Evolutionary conservation across 2,329 filamentous ascomycete species (phyloP).

Genomic region (Lasiodiplodia gonubiensis): DNA sequence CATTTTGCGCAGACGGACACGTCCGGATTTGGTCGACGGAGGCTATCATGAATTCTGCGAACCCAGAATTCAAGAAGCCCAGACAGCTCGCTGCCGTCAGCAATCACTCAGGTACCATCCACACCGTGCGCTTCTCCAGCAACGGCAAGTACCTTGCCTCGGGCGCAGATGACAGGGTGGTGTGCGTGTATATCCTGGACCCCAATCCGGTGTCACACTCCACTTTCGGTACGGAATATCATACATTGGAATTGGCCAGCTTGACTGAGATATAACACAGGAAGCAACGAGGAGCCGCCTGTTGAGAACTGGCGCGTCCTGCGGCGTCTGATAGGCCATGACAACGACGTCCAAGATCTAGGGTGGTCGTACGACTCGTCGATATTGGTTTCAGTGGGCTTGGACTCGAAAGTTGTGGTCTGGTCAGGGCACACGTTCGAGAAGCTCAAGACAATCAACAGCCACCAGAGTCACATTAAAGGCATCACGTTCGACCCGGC

Average conservation of each 20-base stretch:
- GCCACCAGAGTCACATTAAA: conserved; percentile 97
- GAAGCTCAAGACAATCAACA: conserved; percentile 90
- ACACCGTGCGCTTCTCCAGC: conserved; percentile 94
- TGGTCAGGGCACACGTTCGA: conserved; percentile 99
- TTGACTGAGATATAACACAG: conserved; percentile 47
- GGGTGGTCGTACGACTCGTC: conserved; percentile 97
- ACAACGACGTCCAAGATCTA: conserved; percentile 97
- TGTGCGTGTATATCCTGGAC: conserved; percentile 94
- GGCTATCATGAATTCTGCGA: conserved; percentile 80
- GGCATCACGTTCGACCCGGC: conserved; percentile 98
- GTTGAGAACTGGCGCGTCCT: conserved; percentile 98
- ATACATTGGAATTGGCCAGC: background rate
- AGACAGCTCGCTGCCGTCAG: conserved; percentile 97
- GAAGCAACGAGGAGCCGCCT: conserved; percentile 85
- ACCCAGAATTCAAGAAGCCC: conserved; percentile 74
- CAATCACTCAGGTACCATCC: conserved; percentile 96
- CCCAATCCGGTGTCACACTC: conserved; percentile 75
- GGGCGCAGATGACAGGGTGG: conserved; percentile 97
- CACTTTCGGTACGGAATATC: conserved; percentile 70
- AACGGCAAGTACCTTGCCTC: conserved; percentile 96
- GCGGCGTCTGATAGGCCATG: conserved; percentile 90
- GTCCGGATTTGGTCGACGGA: conserved; percentile 98
- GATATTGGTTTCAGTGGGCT: conserved; percentile 90
- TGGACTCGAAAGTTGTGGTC: conserved; percentile 97
- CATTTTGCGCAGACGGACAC: conserved; percentile 73